phyloP scores from a whole-genome alignment of 441 rosid genomes.

The Croton laevigatus region DNA sequence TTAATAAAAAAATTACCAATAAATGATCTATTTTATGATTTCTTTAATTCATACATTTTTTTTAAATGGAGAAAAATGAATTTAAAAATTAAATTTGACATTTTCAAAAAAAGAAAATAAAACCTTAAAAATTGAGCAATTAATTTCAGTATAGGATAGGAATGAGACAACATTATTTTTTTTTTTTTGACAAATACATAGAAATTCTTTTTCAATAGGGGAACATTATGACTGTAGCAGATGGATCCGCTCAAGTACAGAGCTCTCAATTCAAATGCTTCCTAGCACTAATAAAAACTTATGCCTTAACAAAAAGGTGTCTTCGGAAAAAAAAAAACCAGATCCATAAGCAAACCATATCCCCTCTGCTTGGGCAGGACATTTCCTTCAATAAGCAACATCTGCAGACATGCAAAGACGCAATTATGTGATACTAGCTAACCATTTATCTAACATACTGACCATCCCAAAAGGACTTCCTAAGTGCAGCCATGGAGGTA shows the following conservation, averaged over 20 bases:
- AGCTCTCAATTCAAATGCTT: conserved; percentile 20
- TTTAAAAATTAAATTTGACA: too few species aligned
- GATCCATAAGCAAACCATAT: conserved; percentile 25
- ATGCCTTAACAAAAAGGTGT: conserved; percentile 23
- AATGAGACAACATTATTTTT: too few species aligned
- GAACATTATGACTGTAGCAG: conserved; percentile 17
- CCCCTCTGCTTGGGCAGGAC: conserved; percentile 29
- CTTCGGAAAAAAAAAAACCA: conserved; percentile 23
- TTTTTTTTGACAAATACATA: neutral
- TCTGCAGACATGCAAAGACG: conserved; percentile 50
- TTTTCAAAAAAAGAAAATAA: too few species aligned
- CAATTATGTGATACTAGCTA: conserved; percentile 36
- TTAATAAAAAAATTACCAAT: too few species aligned
- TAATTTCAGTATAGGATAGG: too few species aligned
- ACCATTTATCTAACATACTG: conserved; percentile 33
- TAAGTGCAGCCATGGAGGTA: conserved; percentile 25
- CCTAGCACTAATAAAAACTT: conserved; percentile 26
- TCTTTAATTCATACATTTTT: too few species aligned
- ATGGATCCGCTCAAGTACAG: conserved; percentile 16
- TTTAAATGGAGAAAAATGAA: too few species aligned
- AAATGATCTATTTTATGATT: too few species aligned
- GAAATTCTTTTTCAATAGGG: conserved; percentile 16
- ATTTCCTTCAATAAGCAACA: conserved; percentile 34
- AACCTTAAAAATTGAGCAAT: too few species aligned
- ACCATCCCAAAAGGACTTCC: conserved; percentile 22